Percentiles rank a stretch among this genome's conserved stretches.
Conservation (phyloP, 2,329 filamentous ascomycete species). For the Tolypocladium tropicale region DNA sequence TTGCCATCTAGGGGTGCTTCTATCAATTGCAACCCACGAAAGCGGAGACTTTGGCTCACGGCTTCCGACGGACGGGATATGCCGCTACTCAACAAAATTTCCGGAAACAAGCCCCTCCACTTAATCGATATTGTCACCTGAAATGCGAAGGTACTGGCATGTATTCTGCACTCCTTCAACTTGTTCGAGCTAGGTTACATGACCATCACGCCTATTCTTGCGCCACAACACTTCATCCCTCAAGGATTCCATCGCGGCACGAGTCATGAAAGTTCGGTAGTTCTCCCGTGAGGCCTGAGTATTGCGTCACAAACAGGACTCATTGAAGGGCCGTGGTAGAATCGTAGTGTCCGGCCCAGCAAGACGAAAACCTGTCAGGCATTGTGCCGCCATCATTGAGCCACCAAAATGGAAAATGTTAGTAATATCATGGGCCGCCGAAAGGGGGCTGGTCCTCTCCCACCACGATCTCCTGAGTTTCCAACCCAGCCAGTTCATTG, state of each 20-base stretch:
- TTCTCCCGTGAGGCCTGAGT: background rate
- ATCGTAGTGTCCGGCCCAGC: background rate
- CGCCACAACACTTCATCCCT: no score
- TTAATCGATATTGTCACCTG: no score
- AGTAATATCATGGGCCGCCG: background rate
- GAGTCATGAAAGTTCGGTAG: background rate
- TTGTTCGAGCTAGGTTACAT: no score
- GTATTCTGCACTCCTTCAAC: background rate
- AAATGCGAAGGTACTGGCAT: background rate
- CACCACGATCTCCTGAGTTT: no score
- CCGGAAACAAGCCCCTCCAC: no score
- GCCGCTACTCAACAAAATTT: no score
- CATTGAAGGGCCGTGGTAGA: background rate
- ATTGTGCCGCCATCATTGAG: background rate
- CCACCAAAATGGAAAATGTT: background rate
- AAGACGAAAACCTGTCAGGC: background rate
- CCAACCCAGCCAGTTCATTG: no score
- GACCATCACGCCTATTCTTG: background rate
- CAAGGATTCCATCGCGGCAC: background rate
- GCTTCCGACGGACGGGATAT: no score
- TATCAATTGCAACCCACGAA: no score
- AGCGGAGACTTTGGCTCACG: no score
- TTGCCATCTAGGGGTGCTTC: no score
- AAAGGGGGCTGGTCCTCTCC: no score
- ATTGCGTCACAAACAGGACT: background rate